Percentiles rank a stretch among this genome's conserved stretches.
phyloP scores from a whole-genome alignment of 208 protist genomes.

The Crithidia mellificae region DNA sequence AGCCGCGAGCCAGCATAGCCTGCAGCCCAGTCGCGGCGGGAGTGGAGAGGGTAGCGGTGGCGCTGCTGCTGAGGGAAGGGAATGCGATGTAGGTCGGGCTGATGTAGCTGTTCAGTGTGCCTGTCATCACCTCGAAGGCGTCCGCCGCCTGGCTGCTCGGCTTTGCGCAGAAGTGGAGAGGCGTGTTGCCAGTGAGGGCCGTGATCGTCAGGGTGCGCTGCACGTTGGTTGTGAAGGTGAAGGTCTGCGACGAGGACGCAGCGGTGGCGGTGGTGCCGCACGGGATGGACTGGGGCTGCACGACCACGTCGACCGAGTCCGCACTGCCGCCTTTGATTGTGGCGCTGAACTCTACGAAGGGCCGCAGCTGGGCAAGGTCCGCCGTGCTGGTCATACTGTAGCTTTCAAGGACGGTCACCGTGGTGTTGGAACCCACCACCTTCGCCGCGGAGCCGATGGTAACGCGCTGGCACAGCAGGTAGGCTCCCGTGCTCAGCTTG shows the following conservation, averaged over 20 bases:
- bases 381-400: constrained; percentile 37
- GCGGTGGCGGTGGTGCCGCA: constrained; percentile 30
- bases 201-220: constrained; percentile 29
- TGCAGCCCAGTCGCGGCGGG: constrained; percentile 23
- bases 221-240: constrained; percentile 23
- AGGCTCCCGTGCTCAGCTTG: constrained; percentile 29
- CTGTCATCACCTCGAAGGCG: constrained; percentile 32
- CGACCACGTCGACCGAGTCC: not conserved
- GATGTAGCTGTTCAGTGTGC: constrained; percentile 56
- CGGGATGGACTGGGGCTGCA: constrained; percentile 16
- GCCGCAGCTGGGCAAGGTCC: constrained; percentile 27
- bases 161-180: constrained; percentile 38
- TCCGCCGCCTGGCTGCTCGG: constrained; percentile 16
- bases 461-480: constrained; percentile 57
- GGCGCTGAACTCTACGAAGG: constrained; percentile 41
- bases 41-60: constrained; percentile 44
- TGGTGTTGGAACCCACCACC: constrained; percentile 37
- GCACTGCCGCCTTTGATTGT: constrained; percentile 36
- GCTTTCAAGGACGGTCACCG: constrained; percentile 41
- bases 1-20: constrained; percentile 37
- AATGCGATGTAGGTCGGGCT: too few relatives aligned
- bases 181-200: constrained; percentile 10
- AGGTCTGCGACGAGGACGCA: constrained; percentile 42
- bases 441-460: constrained; percentile 10
- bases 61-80: too few relatives aligned